phyloP scores from a whole-genome alignment of 805 yeast genomes.

The Saccharomycopsis sp. region DNA sequence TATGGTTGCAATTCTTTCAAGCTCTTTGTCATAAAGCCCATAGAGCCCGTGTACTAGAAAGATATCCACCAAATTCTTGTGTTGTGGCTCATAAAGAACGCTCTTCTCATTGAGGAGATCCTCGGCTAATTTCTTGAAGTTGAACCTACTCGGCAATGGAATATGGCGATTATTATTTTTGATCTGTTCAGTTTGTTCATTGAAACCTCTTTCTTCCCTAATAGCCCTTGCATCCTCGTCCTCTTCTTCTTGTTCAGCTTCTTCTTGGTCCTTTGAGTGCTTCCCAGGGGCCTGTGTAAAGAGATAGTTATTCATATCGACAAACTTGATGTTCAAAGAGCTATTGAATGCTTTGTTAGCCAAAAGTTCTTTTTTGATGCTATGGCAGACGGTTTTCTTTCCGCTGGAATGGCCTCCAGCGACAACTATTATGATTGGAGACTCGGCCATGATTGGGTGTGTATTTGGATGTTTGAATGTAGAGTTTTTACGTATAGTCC shows the following conservation, averaged over 20 bases:
- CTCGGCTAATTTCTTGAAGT: constrained; percentile 13
- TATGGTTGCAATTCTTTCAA: constrained; percentile 52
- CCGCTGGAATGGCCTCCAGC: constrained; percentile 22
- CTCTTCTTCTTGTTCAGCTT: neutral
- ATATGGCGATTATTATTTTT: constrained; percentile 1
- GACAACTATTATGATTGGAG: constrained; percentile 13
- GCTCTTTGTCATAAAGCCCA: constrained; percentile 57
- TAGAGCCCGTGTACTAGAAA: constrained; percentile 70
- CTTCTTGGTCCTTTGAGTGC: too few relatives aligned
- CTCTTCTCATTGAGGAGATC: neutral
- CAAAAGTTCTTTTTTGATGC: constrained; percentile 5
- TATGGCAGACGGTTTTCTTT: constrained; percentile 12
- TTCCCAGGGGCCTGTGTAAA: too few relatives aligned
- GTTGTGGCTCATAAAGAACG: neutral
- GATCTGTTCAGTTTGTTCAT: constrained; percentile 4
- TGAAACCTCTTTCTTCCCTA: neutral
- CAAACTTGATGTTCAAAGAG: constrained; percentile 5
- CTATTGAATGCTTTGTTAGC: neutral
- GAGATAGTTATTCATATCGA: constrained; percentile 16
- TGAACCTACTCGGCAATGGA: constrained; percentile 9
- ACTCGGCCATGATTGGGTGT: neutral
- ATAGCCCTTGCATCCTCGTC: neutral
- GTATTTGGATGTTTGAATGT: too few relatives aligned
- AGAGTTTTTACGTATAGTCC: too few relatives aligned
- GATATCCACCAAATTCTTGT: constrained; percentile 22